Percentiles rank a stretch among this genome's conserved stretches.
Conservation (phyloP, 306 rosid species). For the Corylus heterophylla region DNA sequence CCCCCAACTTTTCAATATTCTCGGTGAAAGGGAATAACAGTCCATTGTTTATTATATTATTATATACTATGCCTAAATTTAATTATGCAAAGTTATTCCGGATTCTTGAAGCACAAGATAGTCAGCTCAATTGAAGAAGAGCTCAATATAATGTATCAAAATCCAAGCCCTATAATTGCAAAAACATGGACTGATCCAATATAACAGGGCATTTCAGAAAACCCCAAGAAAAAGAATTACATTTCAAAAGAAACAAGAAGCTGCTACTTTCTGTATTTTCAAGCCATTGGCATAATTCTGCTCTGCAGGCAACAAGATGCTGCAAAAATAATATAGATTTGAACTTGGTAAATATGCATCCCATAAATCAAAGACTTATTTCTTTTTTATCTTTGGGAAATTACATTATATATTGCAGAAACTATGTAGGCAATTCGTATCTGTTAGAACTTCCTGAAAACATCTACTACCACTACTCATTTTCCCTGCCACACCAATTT, state of each 20-base stretch:
- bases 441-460: constrained; percentile 26
- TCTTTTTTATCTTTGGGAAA: constrained; percentile 39
- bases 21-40: no score
- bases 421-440: constrained; percentile 27
- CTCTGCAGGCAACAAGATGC: background rate
- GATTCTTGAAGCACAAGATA: no score
- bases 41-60: no score
- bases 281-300: background rate
- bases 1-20: no score
- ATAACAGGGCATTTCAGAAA: background rate
- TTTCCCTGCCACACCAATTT: constrained; percentile 31
- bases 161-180: background rate
- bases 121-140: no score
- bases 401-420: constrained; percentile 33
- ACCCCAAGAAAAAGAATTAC: background rate
- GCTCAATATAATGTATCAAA: background rate
- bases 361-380: constrained; percentile 23
- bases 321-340: background rate
- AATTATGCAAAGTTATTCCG: no score
- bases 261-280: background rate
- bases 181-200: background rate
- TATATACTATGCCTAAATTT: no score
- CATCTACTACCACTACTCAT: constrained; percentile 22
- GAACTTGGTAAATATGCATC: background rate
- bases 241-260: background rate